Percentiles rank a stretch among this genome's conserved stretches.
Conservation (phyloP, 805 yeast species). For the Starmerella floris region DNA sequence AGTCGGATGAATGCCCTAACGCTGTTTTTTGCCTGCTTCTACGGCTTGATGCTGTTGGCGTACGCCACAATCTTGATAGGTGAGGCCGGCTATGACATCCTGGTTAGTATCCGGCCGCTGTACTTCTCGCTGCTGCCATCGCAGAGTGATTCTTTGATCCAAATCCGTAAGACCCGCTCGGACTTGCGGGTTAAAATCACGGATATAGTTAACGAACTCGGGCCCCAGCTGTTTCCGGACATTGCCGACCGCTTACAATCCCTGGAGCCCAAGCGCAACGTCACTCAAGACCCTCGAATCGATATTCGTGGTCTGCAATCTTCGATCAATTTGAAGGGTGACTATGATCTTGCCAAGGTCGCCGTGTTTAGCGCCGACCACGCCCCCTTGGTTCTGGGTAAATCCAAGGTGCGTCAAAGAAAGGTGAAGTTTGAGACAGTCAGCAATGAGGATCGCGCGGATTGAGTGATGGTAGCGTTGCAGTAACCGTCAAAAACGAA, state of each 20-base stretch:
- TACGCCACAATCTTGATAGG: constrained; percentile 87
- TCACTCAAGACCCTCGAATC: constrained; percentile 20
- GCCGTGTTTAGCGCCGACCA: constrained; percentile 19
- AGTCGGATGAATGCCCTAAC: constrained; percentile 15
- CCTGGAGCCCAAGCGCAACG: constrained; percentile 14
- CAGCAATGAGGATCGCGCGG: too few relatives aligned
- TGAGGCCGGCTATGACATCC: constrained; percentile 81
- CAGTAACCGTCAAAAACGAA: too few relatives aligned
- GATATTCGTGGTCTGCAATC: constrained; percentile 18
- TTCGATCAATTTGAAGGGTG: constrained; percentile 16
- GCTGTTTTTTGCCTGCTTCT: constrained; percentile 12
- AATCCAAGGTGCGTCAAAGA: background rate
- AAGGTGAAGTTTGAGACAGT: background rate
- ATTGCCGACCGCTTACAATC: constrained; percentile 32
- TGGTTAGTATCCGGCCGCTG: constrained; percentile 71
- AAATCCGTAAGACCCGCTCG: constrained; percentile 48
- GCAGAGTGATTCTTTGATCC: constrained; percentile 30
- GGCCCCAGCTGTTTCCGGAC: constrained; percentile 79
- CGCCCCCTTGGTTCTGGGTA: constrained; percentile 7
- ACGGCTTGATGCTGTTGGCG: constrained; percentile 34
- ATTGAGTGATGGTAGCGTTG: too few relatives aligned
- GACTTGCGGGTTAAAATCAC: constrained; percentile 62
- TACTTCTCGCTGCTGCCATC: constrained; percentile 35
- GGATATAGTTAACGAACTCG: constrained; percentile 61
- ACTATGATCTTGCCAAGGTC: constrained; percentile 21